A percentile compares a stretch with the other conserved stretches of the same genome.
phyloP scores from a whole-genome alignment of 305 asterid genomes.

The Fraxinus latifolia region DNA sequence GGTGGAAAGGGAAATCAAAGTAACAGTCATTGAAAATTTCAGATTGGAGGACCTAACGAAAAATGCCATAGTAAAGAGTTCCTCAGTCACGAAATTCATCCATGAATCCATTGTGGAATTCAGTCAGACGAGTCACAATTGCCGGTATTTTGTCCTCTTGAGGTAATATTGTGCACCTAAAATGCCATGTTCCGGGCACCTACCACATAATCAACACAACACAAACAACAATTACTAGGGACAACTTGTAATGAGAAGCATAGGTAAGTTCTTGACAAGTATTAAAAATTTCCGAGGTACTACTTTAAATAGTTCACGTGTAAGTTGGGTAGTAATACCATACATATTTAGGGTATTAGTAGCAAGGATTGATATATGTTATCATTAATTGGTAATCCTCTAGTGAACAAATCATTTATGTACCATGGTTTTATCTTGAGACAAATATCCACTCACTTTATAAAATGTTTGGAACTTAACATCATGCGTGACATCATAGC shows the following conservation, averaged over 20 bases:
- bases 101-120: slow-evolving; percentile 78
- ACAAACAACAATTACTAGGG: neutral
- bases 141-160: slow-evolving; percentile 85
- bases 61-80: neutral
- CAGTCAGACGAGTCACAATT: slow-evolving; percentile 61
- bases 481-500: neutral
- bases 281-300: neutral
- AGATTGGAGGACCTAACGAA: neutral
- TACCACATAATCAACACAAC: slow-evolving; percentile 12
- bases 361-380: neutral
- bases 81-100: slow-evolving; percentile 63
- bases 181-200: slow-evolving; percentile 93
- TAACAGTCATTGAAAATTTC: neutral
- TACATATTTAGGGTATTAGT: neutral
- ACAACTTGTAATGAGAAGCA: neutral
- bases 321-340: neutral
- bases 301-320: neutral
- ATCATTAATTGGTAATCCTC: too few species aligned
- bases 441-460: neutral
- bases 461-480: neutral
- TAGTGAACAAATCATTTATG: neutral
- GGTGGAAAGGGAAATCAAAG: neutral
- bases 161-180: slow-evolving; percentile 89
- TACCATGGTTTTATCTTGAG: neutral
- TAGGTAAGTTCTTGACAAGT: neutral